phyloP scores from a whole-genome alignment of 305 asterid genomes.

The Ilex paraguariensis region DNA sequence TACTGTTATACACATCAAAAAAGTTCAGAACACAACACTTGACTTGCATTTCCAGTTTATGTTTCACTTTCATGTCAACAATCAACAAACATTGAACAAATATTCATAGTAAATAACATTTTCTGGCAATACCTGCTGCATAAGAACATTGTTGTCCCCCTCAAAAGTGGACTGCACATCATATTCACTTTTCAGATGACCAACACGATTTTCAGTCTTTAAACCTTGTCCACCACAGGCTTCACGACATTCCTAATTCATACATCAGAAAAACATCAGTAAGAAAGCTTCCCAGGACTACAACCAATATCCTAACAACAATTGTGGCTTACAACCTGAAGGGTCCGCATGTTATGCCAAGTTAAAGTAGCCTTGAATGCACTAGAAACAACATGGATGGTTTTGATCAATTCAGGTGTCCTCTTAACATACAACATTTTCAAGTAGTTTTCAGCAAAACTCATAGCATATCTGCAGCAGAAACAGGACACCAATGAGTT shows the following conservation, averaged over 20 bases:
- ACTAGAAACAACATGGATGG: slow-evolving; percentile 86
- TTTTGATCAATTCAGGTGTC: slow-evolving; percentile 74
- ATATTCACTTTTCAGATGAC: slow-evolving; percentile 85
- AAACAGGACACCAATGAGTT: too few species aligned
- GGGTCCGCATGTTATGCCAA: slow-evolving; percentile 97
- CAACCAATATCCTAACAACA: slow-evolving; percentile 1
- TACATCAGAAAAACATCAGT: slow-evolving; percentile 11
- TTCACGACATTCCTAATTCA: slow-evolving; percentile 84
- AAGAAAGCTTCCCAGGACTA: slow-evolving; percentile 8
- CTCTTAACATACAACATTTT: slow-evolving; percentile 64
- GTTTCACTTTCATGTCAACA: neutral
- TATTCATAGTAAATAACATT: neutral
- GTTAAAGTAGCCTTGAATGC: slow-evolving; percentile 79
- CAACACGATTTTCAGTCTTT: slow-evolving; percentile 91
- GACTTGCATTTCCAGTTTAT: neutral
- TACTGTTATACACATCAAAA: neutral
- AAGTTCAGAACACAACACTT: neutral
- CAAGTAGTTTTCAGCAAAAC: slow-evolving; percentile 74
- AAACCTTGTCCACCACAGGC: slow-evolving; percentile 98
- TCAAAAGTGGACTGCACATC: slow-evolving; percentile 96
- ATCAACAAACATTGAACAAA: neutral
- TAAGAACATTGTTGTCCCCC: slow-evolving; percentile 96
- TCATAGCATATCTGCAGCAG: slow-evolving; percentile 75
- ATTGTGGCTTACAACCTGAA: slow-evolving; percentile 59
- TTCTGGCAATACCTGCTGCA: slow-evolving; percentile 75